These are phyloP conservation scores for Fusarium cyanostomum DNA, from an alignment of 2,329 filamentous ascomycete species.

Conservation along the genomic window DNA sequence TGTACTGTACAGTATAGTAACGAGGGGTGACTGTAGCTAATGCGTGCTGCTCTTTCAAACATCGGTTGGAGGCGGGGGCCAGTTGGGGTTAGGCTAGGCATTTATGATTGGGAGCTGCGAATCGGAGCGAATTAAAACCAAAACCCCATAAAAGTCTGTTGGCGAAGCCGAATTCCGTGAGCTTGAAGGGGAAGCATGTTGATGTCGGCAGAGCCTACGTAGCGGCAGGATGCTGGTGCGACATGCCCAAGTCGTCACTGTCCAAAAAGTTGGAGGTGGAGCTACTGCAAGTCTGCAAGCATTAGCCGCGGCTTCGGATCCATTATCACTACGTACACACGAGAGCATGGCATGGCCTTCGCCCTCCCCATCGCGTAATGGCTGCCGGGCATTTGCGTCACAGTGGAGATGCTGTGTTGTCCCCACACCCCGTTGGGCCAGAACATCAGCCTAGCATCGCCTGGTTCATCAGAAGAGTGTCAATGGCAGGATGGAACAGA, in stretches of 20 bases:
- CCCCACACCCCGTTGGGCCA: constrained; percentile 6
- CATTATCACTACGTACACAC: no score
- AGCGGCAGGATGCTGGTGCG: no score
- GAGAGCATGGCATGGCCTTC: background rate
- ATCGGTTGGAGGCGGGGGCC: background rate
- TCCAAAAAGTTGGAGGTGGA: background rate
- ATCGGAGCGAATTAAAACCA: constrained; percentile 7
- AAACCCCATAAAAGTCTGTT: constrained; percentile 2
- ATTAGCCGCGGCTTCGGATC: constrained; percentile 9
- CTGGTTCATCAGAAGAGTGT: no score
- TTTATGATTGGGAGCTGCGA: constrained; percentile 4
- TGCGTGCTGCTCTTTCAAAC: constrained; percentile 1
- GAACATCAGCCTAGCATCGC: background rate
- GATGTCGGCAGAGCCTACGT: constrained; percentile 20
- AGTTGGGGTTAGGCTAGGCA: background rate
- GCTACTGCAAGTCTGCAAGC: background rate
- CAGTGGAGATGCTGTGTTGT: constrained; percentile 12
- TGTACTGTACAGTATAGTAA: constrained; percentile 18
- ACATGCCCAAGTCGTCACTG: background rate
- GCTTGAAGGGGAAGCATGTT: constrained; percentile 15
- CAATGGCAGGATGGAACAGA: background rate
- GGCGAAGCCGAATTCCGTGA: constrained; percentile 16
- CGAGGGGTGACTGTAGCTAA: constrained; percentile 11
- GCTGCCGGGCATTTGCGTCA: constrained; percentile 31
- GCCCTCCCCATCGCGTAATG: constrained; percentile 29